Evolutionary conservation across 192 early-diverging fungal species (phyloP).

Genomic region (Coemansia sp.): DNA sequence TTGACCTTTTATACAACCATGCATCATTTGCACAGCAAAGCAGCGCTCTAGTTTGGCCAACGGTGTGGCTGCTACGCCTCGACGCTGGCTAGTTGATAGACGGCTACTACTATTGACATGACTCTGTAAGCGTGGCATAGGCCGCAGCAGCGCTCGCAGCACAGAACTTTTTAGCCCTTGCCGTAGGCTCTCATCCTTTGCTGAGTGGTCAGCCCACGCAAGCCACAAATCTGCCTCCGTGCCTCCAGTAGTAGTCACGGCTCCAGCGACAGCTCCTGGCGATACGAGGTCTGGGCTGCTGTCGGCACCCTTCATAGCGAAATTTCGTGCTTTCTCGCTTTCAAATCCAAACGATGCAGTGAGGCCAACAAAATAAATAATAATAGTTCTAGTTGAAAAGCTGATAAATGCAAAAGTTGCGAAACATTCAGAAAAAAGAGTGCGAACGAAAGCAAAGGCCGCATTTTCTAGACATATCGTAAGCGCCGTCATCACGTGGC

Average conservation of each 20-base stretch:
- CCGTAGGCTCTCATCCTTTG: conserved; percentile 11
- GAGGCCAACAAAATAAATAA: not conserved
- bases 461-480: not conserved
- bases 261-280: not conserved
- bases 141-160: conserved; percentile 20
- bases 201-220: conserved; percentile 13
- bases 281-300: not conserved
- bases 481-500: not conserved
- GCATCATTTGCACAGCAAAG: conserved; percentile 20
- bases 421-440: not conserved
- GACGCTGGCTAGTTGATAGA: not conserved
- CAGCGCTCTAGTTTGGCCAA: not conserved
- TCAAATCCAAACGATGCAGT: not conserved
- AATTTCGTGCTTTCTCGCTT: not conserved
- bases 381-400: not conserved
- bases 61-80: not conserved
- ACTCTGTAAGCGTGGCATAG: not conserved
- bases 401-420: not conserved
- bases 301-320: conserved; percentile 1
- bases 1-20: conserved; percentile 12
- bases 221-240: conserved; percentile 8
- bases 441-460: not conserved
- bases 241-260: not conserved
- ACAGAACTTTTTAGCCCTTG: conserved; percentile 10
- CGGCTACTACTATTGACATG: not conserved